Conservation (phyloP, 495 filamentous ascomycete species). For the Lindgomyces ingoldianus region DNA sequence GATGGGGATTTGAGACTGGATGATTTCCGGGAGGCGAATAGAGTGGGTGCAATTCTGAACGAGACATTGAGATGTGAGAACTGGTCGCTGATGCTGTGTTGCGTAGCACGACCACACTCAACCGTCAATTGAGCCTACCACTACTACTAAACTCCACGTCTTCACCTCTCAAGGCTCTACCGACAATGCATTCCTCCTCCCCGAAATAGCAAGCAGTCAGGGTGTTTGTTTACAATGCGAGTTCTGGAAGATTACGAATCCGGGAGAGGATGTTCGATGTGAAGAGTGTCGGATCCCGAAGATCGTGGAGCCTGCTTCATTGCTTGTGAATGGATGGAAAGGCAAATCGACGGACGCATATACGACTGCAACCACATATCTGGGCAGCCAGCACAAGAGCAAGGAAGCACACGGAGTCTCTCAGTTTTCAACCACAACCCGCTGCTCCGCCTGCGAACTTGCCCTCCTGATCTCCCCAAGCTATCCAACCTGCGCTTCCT, state of each 20-base stretch:
- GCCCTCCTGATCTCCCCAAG: constrained; percentile 23
- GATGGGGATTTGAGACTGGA: background rate
- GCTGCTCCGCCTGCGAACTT: constrained; percentile 37
- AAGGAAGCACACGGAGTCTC: background rate
- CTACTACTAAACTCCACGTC: constrained; percentile 21
- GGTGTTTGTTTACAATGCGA: constrained; percentile 26
- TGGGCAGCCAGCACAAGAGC: background rate
- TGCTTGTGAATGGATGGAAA: background rate
- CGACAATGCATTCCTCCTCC: constrained; percentile 17
- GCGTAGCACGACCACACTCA: no score
- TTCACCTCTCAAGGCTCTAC: constrained; percentile 17
- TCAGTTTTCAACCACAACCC: no score
- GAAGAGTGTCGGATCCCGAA: constrained; percentile 27
- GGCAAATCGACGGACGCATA: no score
- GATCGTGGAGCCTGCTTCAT: background rate
- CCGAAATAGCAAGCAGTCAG: constrained; percentile 1
- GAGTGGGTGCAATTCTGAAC: no score
- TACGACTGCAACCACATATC: background rate
- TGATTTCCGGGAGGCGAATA: background rate
- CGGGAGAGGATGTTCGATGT: constrained; percentile 20
- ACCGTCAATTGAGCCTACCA: background rate
- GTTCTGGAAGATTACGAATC: constrained; percentile 26
- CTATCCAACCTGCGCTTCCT: constrained; percentile 14
- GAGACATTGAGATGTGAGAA: no score
- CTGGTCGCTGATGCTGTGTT: no score